These are phyloP conservation scores for Balakata baccata DNA, from an alignment of 345 rosid genomes.

Conservation along the genomic window DNA sequence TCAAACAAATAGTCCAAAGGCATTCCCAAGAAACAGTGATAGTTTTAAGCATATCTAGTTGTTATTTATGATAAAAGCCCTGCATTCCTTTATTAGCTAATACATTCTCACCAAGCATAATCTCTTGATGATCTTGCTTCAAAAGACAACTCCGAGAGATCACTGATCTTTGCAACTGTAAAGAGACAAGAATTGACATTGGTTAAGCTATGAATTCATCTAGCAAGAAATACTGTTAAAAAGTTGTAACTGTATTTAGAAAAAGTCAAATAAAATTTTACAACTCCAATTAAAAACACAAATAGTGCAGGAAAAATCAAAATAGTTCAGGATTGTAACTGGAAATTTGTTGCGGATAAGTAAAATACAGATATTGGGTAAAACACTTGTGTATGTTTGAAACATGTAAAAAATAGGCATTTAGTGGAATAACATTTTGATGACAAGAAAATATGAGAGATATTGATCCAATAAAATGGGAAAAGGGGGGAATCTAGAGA, in stretches of 20 bases:
- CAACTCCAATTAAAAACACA: not conserved
- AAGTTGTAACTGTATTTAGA: constrained; percentile 1
- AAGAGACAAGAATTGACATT: not conserved
- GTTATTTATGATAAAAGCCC: not conserved
- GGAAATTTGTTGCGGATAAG: constrained; percentile 2
- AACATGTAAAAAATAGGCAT: not conserved
- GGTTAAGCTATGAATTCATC: constrained; percentile 2
- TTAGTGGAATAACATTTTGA: not conserved
- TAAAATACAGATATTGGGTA: not conserved
- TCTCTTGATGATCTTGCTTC: constrained; percentile 80
- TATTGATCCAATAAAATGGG: not conserved
- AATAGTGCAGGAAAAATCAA: not conserved
- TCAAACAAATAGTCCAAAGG: not conserved
- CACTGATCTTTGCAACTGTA: constrained; percentile 39
- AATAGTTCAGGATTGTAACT: not conserved
- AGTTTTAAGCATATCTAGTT: not conserved
- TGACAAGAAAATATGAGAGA: not conserved
- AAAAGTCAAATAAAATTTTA: constrained; percentile 8
- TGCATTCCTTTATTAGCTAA: constrained; percentile 5
- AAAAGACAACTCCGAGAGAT: constrained; percentile 56
- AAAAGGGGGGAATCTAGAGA: not conserved
- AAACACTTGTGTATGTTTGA: not conserved
- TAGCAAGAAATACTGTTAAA: constrained; percentile 5
- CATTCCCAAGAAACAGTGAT: not conserved
- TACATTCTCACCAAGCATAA: constrained; percentile 58